A percentile compares a stretch with the other conserved stretches of the same genome.
Evolutionary conservation across 2,329 filamentous ascomycete genomes (phyloP).

Genomic region (Fusarium equiseti): DNA sequence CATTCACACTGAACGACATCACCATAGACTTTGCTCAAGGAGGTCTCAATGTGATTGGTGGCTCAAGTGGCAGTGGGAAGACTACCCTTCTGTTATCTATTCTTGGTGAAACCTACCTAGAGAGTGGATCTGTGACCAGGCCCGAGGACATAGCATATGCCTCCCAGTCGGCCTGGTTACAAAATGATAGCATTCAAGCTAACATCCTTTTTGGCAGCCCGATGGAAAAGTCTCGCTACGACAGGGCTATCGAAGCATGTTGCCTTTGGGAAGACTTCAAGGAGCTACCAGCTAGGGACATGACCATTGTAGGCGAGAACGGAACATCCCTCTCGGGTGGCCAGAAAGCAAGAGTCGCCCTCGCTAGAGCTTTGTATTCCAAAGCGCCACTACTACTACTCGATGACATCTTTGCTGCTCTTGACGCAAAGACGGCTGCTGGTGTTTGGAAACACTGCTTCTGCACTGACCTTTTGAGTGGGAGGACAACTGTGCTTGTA

Average conservation of each 20-base stretch:
- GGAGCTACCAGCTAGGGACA: slow-evolving; percentile 63
- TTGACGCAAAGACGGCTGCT: slow-evolving; percentile 69
- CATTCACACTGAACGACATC: slow-evolving; percentile 62
- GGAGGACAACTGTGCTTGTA: slow-evolving; percentile 67
- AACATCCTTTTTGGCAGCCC: slow-evolving; percentile 67
- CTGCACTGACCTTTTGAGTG: slow-evolving; percentile 65
- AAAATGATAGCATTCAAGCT: slow-evolving; percentile 66
- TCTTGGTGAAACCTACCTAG: slow-evolving; percentile 66
- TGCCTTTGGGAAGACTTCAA: slow-evolving; percentile 64
- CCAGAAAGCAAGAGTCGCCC: slow-evolving; percentile 67
- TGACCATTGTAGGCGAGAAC: slow-evolving; percentile 66
- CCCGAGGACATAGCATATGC: slow-evolving; percentile 68
- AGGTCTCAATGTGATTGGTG: slow-evolving; percentile 66
- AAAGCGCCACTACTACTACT: slow-evolving; percentile 66
- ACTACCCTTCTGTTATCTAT: slow-evolving; percentile 67
- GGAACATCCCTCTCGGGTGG: slow-evolving; percentile 68
- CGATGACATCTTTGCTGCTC: slow-evolving; percentile 70
- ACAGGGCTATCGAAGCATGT: slow-evolving; percentile 67
- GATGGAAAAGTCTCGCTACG: slow-evolving; percentile 66
- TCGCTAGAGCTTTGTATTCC: slow-evolving; percentile 70
- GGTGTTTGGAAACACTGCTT: slow-evolving; percentile 69
- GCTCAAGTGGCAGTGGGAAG: slow-evolving; percentile 68
- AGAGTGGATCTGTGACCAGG: slow-evolving; percentile 60
- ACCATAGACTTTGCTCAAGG: slow-evolving; percentile 65
- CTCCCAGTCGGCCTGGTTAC: slow-evolving; percentile 69